A percentile compares a stretch with the other conserved stretches of the same genome.
Conservation (phyloP, 305 asterid genomes). For the Fraxinus angustifolia region DNA sequence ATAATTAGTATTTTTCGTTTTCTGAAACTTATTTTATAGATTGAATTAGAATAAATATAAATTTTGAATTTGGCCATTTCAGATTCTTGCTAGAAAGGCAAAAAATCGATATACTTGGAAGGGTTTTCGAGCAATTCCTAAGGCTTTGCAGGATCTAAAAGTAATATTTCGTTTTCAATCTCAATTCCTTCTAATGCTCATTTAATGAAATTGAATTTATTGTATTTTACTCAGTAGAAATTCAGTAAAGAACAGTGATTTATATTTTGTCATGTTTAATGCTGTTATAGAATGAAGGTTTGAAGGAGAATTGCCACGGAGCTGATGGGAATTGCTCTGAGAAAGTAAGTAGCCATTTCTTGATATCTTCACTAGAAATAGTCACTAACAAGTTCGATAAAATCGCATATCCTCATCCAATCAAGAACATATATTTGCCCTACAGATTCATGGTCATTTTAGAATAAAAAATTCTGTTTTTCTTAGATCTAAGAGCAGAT, state of each 20-base stretch:
- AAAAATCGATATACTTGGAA: constrained; percentile 88
- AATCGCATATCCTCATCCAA: not conserved
- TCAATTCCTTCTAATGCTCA: not conserved
- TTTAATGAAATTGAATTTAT: not conserved
- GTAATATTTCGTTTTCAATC: constrained; percentile 25
- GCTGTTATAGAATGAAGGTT: constrained; percentile 58
- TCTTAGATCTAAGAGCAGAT: not conserved
- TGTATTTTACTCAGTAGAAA: not conserved
- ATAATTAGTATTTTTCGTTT: too few relatives aligned
- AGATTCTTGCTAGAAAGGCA: constrained; percentile 83
- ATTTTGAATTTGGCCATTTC: constrained; percentile 20
- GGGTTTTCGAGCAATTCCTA: constrained; percentile 81
- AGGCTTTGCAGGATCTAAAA: constrained; percentile 63
- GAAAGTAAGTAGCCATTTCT: constrained; percentile 40
- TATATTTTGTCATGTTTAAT: not conserved
- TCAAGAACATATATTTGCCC: not conserved
- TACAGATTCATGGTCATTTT: not conserved
- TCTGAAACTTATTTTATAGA: too few relatives aligned
- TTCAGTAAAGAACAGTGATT: not conserved
- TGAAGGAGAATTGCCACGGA: constrained; percentile 47
- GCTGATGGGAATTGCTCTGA: constrained; percentile 50
- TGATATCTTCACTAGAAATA: not conserved
- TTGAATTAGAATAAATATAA: too few relatives aligned
- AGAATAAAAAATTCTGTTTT: not conserved
- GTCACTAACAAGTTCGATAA: not conserved